Evolutionary conservation across 1,139 yeast species (phyloP).

Genomic region (Kluyveromyces marxianus): DNA sequence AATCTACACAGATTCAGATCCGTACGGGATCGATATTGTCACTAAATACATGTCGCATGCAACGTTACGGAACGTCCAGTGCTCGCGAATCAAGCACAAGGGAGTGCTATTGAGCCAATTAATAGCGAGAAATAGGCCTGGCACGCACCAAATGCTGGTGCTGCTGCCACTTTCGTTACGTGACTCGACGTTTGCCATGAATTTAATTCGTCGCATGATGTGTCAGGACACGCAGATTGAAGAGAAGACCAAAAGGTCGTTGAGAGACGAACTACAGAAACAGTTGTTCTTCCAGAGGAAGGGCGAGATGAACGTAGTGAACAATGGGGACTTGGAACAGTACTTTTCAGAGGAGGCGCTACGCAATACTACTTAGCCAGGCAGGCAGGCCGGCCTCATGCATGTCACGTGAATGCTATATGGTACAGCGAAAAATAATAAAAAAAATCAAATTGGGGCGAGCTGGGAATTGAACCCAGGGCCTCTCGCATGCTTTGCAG

Average conservation of each 20-base stretch:
- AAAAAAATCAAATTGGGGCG: slow-evolving; percentile 19
- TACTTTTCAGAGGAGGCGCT: slow-evolving; percentile 1
- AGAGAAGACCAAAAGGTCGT: not conserved
- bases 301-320: slow-evolving; percentile 30
- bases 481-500: slow-evolving; percentile 21
- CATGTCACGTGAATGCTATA: not conserved
- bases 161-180: slow-evolving; percentile 11
- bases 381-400: too few relatives aligned
- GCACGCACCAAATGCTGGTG: slow-evolving; percentile 5
- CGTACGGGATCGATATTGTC: slow-evolving; percentile 31
- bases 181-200: slow-evolving; percentile 12
- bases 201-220: slow-evolving; percentile 7
- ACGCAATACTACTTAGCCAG: too few relatives aligned
- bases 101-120: slow-evolving; percentile 21
- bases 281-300: slow-evolving; percentile 29
- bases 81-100: slow-evolving; percentile 13
- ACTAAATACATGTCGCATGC: slow-evolving; percentile 19
- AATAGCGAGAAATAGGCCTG: slow-evolving; percentile 7
- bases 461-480: slow-evolving; percentile 30
- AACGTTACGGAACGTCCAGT: slow-evolving; percentile 6
- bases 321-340: slow-evolving; percentile 7
- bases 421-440: not conserved
- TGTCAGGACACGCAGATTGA: not conserved
- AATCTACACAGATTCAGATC: slow-evolving; percentile 32
- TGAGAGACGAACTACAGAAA: slow-evolving; percentile 26